Base-by-base conservation (phyloP, 805 yeast species). In the Myxozyma melibiosi region DNA sequence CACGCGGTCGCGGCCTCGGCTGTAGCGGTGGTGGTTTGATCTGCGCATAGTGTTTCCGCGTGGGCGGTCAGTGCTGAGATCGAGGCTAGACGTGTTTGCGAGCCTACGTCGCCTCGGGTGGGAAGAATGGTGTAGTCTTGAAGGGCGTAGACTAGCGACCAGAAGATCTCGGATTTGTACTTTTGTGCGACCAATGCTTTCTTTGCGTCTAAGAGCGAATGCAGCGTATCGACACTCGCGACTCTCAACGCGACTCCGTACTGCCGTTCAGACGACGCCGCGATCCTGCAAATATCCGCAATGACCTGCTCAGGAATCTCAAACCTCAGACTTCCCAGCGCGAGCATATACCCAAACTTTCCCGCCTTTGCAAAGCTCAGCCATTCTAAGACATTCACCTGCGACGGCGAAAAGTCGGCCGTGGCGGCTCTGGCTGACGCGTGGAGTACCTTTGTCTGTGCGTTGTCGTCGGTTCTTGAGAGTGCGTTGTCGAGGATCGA, bases 41-140 rank as follows among this genome's bases (percentile, higher is more conserved):
- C 7, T n/a, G 46, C 33, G 14, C 44, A 13, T 1, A 49, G 34
- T 8, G 7, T 4, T 0, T 49, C 46, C 2, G 65, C 37, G 60
- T 78, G 75, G 0, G 63, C 20, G 0, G 59, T 50, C 0, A 84
- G 68, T 2, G 83, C 65, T 4, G 63, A 35, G 1, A 86, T 68
- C 1, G 84, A 74, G 0, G 84, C 77, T 1, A 68, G 61, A 45
- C 98, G 74, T 0, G 90, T 80, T 65, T 83, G 79, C 45, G 88
- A 81, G 1, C 98, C 98, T n/a, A 90, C 91, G 72, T 91, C 98
- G 8, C 98, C 98, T 66, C 88, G 86, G 8, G 51, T 25, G 27
- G 82, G 81, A 0, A 92, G 87, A 1, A 80, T 73, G 0, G 96
- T 82, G 68, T 90, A 90, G 65, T 91, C 97, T 60, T 85, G 84